Base-by-base conservation (phyloP, 164 flowering plant species). In the Nelumbo lutea region DNA sequence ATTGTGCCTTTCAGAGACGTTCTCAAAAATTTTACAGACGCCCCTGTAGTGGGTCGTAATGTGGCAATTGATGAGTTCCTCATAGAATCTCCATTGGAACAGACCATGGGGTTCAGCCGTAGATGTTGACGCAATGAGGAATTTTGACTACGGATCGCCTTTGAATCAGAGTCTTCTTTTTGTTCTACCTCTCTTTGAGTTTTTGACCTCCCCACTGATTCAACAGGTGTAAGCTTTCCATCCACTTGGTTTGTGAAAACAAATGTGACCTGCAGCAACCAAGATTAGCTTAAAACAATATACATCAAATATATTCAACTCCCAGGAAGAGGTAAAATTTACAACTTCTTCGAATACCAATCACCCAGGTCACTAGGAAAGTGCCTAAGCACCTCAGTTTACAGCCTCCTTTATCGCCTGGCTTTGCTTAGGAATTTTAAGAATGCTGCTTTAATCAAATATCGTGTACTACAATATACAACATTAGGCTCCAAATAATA, bases 221-320 rank as follows among this genome's bases (percentile, higher is more conserved):
- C 97, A 42, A 90, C 66, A 5, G 98, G 97, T 15, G 83, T 81
- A 67, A 92, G 97, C 83, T 95, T 95, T 60, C 99, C 99, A 65
- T 81, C 92, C 64, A 90, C 89, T 82, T 95, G 99, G 74, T 95
- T 95, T 27, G 97, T 88, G 78, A 92, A 92, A 66, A 90, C 96
- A 80, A 95, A 95, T 62, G 97, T 76, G n/a, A 95, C 94, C 98
- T 95, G 89, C 76, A 81, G 62, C 14, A 72, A 50, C 67, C 48
- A 45, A 15, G 59, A 47, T 45, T 15, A 64, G 47, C 13, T 2
- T 3, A 43, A 45, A 65, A 65, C 65, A 70, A 14, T 60, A 61
- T 51, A 6, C 52, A 14, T 50, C 44, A 5, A 9, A 5, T 9
- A 27, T 27, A 27, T 27, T 27, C 27, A 27, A 27, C 27, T 27